Base-by-base conservation (phyloP, 306 rosid species). In the Lathyrus tuberosus region DNA sequence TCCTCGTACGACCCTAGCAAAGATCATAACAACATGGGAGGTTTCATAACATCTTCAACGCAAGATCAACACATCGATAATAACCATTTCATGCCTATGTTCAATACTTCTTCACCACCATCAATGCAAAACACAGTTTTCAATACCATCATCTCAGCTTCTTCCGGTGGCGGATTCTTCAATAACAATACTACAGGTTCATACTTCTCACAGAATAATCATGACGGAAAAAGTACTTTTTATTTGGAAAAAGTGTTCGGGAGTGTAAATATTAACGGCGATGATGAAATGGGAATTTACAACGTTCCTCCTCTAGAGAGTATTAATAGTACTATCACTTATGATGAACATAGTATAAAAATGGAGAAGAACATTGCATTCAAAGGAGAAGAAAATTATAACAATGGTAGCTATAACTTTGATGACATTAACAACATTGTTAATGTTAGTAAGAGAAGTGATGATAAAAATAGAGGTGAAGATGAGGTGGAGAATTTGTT, bases 261-360 rank as follows among this genome's bases (percentile, higher is more conserved):
- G 73, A 61, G 72, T 76, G 79, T 31, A 47, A 77, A 79, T 81
- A 37, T 67, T 49, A 54, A 24, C 24, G 81, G 82, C 31, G 51
- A 84, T 47, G 86, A 76, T 57, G 86, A 76, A 10, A 83, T 77
- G 37, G 95, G 84, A 8, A 43, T 78, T 9, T 84, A 82, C 18
- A 57, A 57, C 69, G 82, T 85, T 56, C 94, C 97, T 71, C 83
- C 91, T 22, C 75, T 91, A 15, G 94, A 89, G 82, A 83, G 82
- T 77, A 80, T 79, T 41, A 76, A 80, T 80, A 30, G 59, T 20
- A 52, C 56, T 17, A 48, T 80, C 26, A 64, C 14, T 65, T 76
- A 76, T 67, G 40, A 42, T 42, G 73, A 74, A 42, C 69, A 76
- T 22, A 75, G 67, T 70, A 26, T 73, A 10, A 87, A 86, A 84